Conservation (phyloP, 176 grass and related monocot species). For the Poa annua region DNA sequence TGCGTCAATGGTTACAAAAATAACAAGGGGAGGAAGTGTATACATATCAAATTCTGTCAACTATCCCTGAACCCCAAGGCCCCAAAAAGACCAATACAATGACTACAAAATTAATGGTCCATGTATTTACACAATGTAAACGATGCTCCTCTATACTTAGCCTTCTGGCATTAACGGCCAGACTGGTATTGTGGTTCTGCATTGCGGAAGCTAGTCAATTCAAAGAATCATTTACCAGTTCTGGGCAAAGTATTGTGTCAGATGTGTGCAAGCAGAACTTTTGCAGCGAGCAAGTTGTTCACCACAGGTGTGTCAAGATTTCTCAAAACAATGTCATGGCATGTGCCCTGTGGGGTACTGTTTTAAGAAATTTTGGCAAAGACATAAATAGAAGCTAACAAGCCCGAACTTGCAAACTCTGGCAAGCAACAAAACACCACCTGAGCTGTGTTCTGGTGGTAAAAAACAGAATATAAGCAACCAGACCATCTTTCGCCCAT, state of each 20-base stretch:
- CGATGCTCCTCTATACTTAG: background rate
- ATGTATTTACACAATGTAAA: background rate
- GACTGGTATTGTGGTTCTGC: background rate
- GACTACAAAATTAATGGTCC: background rate
- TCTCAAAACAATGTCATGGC: background rate
- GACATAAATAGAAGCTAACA: background rate
- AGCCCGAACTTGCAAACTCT: background rate
- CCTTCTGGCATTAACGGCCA: background rate
- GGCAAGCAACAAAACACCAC: background rate
- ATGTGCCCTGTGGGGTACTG: background rate
- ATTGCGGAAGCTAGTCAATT: background rate
- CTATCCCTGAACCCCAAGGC: background rate
- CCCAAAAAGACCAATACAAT: background rate
- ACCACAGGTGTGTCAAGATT: background rate
- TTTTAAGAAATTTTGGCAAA: background rate
- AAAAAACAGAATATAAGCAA: background rate
- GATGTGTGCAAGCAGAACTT: background rate
- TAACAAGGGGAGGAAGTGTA: background rate
- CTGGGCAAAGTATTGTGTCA: background rate
- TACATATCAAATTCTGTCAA: background rate
- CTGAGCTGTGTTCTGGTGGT: background rate
- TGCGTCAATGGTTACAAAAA: background rate
- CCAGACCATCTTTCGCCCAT: background rate
- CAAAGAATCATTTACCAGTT: constrained; percentile 16
- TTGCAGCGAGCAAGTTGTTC: background rate